Conservation (phyloP, 768 basidiomycete genomes). For the Termitomyces sp. region DNA sequence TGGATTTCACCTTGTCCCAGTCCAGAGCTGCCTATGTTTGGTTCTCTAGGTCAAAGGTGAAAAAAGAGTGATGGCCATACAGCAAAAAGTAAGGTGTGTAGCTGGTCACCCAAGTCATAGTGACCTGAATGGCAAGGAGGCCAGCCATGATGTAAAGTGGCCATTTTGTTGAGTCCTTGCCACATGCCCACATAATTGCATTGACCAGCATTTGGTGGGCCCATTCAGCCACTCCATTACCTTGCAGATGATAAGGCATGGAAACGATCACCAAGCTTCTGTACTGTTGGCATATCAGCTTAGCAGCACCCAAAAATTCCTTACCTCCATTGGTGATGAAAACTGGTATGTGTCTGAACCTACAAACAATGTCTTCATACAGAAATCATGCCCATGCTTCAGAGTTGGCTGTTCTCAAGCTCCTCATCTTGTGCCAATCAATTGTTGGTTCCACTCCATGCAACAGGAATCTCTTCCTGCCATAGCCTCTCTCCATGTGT, state of each 20-base stretch:
- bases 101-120: conserved; percentile 24
- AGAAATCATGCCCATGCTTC: conserved; percentile 23
- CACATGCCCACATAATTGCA: neutral
- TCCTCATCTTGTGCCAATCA: conserved; percentile 28
- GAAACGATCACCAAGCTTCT: no score
- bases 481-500: conserved; percentile 21
- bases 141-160: conserved; percentile 22
- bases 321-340: conserved; percentile 4
- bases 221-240: conserved; percentile 30
- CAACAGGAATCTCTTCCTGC: conserved; percentile 18
- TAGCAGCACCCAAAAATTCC: conserved; percentile 27
- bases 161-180: conserved; percentile 22
- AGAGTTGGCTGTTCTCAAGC: conserved; percentile 25
- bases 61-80: conserved; percentile 22
- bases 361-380: conserved; percentile 19
- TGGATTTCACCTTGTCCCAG: conserved; percentile 21
- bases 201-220: conserved; percentile 23
- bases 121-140: conserved; percentile 26
- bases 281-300: conserved; percentile 20
- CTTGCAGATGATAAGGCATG: conserved; percentile 30
- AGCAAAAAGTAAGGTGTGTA: conserved; percentile 29
- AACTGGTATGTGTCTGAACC: conserved; percentile 12
- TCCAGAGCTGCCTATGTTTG: conserved; percentile 25
- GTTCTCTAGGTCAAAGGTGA: conserved; percentile 28
- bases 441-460: conserved; percentile 23